phyloP scores from a whole-genome alignment of 352 stramenopile species.

The Pythium aquatile region DNA sequence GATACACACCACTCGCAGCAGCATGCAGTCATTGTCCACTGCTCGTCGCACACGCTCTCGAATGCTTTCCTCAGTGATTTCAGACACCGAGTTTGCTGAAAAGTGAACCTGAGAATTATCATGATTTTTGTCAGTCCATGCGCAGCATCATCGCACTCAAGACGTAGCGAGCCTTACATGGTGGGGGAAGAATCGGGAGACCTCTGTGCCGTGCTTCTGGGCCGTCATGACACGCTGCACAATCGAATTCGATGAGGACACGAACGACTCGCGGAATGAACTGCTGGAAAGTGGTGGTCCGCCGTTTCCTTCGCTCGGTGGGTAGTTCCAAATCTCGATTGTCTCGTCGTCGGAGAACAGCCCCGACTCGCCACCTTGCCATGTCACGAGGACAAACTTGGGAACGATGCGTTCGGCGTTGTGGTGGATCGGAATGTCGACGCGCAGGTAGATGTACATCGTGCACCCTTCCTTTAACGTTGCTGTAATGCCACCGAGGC shows the following conservation, averaged over 20 bases:
- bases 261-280: conserved; percentile 24
- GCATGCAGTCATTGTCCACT: conserved; percentile 86
- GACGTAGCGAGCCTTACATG: conserved; percentile 46
- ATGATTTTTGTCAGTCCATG: background rate
- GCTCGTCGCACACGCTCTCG: conserved; percentile 77
- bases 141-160: background rate
- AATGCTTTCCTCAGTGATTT: conserved; percentile 86
- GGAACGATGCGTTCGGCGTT: conserved; percentile 81
- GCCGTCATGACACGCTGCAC: conserved; percentile 76
- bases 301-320: conserved; percentile 11
- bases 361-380: conserved; percentile 58
- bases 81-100: conserved; percentile 67
- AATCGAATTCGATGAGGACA: conserved; percentile 56
- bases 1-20: conserved; percentile 85
- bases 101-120: conserved; percentile 67
- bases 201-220: conserved; percentile 80
- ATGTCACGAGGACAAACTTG: conserved; percentile 88
- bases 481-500: conserved; percentile 75
- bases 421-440: conserved; percentile 81
- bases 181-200: conserved; percentile 86
- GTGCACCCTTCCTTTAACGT: conserved; percentile 71
- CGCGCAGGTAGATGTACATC: conserved; percentile 90
- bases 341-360: conserved; percentile 75
- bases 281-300: conserved; percentile 23
- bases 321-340: conserved; percentile 22